Conservation (phyloP, 345 rosid species). For the Acer campestre region DNA sequence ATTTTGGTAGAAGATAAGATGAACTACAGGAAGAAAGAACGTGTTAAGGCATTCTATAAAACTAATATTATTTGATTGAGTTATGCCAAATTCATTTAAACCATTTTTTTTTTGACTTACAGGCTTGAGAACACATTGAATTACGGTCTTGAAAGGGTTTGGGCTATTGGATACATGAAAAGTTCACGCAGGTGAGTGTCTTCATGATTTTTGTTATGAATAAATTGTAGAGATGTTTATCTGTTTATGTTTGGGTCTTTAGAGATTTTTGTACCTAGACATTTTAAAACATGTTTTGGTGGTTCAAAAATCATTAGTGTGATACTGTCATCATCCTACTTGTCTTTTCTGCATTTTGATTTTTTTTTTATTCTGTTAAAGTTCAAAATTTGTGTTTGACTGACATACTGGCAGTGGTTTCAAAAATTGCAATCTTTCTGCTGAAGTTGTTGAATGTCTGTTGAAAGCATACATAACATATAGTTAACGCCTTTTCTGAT, state of each 20-base stretch:
- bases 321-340: not conserved
- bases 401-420: slow-evolving; percentile 1
- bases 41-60: not conserved
- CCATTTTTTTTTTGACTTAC: slow-evolving; percentile 24
- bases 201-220: not conserved
- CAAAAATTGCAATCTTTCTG: not conserved
- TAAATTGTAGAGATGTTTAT: not conserved
- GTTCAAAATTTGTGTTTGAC: not conserved
- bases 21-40: not conserved
- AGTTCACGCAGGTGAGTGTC: slow-evolving; percentile 83
- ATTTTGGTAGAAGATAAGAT: slow-evolving; percentile 1
- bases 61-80: too few relatives aligned
- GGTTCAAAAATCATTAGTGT: not conserved
- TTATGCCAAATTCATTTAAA: not conserved
- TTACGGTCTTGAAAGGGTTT: slow-evolving; percentile 97
- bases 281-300: slow-evolving; percentile 5
- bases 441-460: slow-evolving; percentile 1
- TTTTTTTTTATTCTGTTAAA: not conserved
- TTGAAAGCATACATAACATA: slow-evolving; percentile 5
- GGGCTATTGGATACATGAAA: slow-evolving; percentile 91
- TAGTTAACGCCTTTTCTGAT: not conserved
- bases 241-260: not conserved
- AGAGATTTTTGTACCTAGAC: not conserved
- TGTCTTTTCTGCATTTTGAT: not conserved
- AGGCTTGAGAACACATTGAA: slow-evolving; percentile 86